Percentiles rank a stretch among this genome's conserved stretches.
Conservation (phyloP, 805 yeast genomes). For the Cyberlindnera saturnus region DNA sequence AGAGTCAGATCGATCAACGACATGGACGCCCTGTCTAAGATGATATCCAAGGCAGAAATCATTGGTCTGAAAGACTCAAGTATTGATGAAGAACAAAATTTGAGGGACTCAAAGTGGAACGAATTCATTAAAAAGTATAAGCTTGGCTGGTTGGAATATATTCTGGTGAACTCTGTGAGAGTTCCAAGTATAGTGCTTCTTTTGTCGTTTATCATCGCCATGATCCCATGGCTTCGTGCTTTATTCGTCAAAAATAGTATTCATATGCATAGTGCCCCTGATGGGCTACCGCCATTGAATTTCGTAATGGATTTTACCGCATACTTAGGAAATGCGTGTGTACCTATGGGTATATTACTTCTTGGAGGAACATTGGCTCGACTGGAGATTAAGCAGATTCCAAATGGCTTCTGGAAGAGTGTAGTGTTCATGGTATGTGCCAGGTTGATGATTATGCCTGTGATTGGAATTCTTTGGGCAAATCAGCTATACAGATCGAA, state of each 20-base stretch:
- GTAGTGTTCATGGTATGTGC: slow-evolving; percentile 49
- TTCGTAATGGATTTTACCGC: slow-evolving; percentile 76
- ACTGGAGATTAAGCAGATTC: slow-evolving; percentile 51
- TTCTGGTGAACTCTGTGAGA: slow-evolving; percentile 47
- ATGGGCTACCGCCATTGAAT: slow-evolving; percentile 73
- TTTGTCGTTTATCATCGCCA: slow-evolving; percentile 55
- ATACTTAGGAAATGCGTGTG: slow-evolving; percentile 82
- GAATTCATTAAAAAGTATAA: slow-evolving; percentile 22
- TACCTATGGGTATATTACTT: slow-evolving; percentile 77
- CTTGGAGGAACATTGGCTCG: slow-evolving; percentile 88
- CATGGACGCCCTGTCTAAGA: slow-evolving; percentile 11
- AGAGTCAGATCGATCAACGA: slow-evolving; percentile 8
- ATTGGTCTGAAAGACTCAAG: slow-evolving; percentile 13
- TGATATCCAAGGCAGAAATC: slow-evolving; percentile 16
- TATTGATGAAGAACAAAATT: not conserved
- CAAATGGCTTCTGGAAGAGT: slow-evolving; percentile 67
- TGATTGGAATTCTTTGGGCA: slow-evolving; percentile 66
- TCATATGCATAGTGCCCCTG: slow-evolving; percentile 74
- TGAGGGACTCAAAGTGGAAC: slow-evolving; percentile 5
- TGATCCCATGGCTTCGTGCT: slow-evolving; percentile 85
- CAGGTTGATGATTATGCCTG: slow-evolving; percentile 67
- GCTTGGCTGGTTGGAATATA: slow-evolving; percentile 30
- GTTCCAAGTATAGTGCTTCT: slow-evolving; percentile 75
- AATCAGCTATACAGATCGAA: slow-evolving; percentile 56
- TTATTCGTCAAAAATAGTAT: slow-evolving; percentile 49